Conservation (phyloP, 2,329 filamentous ascomycete species). For the Dryadomyces quercus-mongolicae region DNA sequence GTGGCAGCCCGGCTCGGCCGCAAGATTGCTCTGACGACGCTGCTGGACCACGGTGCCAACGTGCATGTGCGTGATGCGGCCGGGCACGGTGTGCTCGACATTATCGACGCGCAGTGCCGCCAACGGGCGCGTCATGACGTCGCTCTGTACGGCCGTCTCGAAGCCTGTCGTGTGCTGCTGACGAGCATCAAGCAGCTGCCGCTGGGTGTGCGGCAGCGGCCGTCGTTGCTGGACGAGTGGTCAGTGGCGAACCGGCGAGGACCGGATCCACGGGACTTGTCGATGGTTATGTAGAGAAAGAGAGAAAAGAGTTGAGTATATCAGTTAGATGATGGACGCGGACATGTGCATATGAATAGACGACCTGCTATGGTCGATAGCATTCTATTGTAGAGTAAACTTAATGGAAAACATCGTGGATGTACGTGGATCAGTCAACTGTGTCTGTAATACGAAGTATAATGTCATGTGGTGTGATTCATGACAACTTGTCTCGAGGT, state of each 20-base stretch:
- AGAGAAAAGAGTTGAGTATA: no score
- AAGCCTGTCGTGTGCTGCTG: slow-evolving; percentile 20
- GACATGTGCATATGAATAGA: no score
- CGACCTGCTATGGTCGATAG: no score
- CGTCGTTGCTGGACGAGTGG: slow-evolving; percentile 13
- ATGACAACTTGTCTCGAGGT: no score
- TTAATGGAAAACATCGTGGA: no score
- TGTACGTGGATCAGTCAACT: no score
- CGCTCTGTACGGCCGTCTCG: slow-evolving; percentile 19
- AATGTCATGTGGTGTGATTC: no score
- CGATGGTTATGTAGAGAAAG: slow-evolving; percentile 8
- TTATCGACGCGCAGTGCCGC: slow-evolving; percentile 14
- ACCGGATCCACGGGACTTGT: slow-evolving; percentile 10
- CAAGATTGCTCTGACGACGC: slow-evolving; percentile 35
- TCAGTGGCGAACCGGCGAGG: slow-evolving; percentile 7
- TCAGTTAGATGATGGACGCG: not conserved
- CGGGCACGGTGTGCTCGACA: slow-evolving; percentile 21
- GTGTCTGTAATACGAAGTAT: no score
- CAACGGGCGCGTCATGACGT: slow-evolving; percentile 15
- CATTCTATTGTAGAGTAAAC: no score
- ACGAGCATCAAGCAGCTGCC: slow-evolving; percentile 18
- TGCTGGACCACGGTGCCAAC: slow-evolving; percentile 25
- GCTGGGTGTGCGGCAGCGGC: slow-evolving; percentile 15
- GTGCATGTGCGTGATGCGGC: slow-evolving; percentile 18
- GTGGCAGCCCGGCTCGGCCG: slow-evolving; percentile 39